Conservation (phyloP, 345 rosid genomes). For the Gossypium turneri region DNA sequence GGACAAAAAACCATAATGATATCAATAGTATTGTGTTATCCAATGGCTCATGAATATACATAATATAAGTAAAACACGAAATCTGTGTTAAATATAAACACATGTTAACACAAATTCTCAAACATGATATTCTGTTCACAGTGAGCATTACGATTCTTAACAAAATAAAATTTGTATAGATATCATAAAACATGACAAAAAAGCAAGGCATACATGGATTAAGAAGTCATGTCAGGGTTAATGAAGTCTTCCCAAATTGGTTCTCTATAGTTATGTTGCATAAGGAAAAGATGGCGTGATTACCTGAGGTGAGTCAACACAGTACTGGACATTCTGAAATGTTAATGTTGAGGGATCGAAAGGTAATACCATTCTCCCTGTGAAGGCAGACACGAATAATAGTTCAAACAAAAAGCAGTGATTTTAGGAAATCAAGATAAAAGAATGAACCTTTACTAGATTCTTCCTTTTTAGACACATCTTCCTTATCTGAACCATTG, state of each 20-base stretch:
- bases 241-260: background rate
- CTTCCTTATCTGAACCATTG: conserved; percentile 5
- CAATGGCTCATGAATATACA: background rate
- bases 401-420: background rate
- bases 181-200: too few species aligned
- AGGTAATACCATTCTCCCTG: conserved; percentile 63
- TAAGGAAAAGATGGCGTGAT: background rate
- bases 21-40: background rate
- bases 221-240: too few species aligned
- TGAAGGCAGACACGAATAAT: background rate
- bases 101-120: too few species aligned
- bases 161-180: too few species aligned
- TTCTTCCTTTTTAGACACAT: conserved; percentile 7
- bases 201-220: too few species aligned
- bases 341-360: conserved; percentile 51
- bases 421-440: background rate
- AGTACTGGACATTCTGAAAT: conserved; percentile 55
- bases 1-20: too few species aligned
- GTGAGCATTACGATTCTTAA: too few species aligned
- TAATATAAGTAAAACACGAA: too few species aligned
- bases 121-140: too few species aligned
- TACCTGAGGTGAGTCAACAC: conserved; percentile 62
- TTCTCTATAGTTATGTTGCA: background rate
- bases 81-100: too few species aligned
- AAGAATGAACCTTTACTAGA: conserved; percentile 22